A percentile compares a stretch with the other conserved stretches of the same genome.
These are phyloP conservation scores for Colletotrichum lentis DNA, from an alignment of 2,329 filamentous ascomycete genomes.

Conservation along the genomic window DNA sequence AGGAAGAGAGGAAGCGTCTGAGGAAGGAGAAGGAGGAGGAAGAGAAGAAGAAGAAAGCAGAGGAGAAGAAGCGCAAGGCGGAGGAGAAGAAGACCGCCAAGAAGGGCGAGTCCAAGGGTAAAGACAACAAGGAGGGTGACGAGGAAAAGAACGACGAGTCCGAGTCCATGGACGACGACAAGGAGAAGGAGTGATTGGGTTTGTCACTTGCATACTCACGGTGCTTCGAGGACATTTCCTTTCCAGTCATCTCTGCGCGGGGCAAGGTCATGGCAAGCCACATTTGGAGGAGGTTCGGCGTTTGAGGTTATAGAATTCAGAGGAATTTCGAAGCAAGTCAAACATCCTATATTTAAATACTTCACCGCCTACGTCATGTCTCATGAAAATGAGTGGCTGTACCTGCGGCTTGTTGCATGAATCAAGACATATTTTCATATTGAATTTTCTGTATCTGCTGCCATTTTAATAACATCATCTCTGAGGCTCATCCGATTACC, in stretches of 20 bases:
- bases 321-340: neutral
- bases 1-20: constrained; percentile 50
- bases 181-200: constrained; percentile 24
- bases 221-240: neutral
- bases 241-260: neutral
- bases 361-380: too few species aligned
- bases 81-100: constrained; percentile 41
- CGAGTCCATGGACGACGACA: neutral
- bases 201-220: neutral
- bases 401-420: too few species aligned
- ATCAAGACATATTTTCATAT: too few species aligned
- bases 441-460: too few species aligned
- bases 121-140: neutral
- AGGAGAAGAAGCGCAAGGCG: constrained; percentile 47
- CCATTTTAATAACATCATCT: too few species aligned
- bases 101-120: constrained; percentile 40
- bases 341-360: neutral
- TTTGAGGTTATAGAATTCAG: neutral
- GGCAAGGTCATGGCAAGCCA: neutral
- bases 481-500: too few species aligned
- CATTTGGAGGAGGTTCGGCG: constrained; percentile 8
- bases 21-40: constrained; percentile 52
- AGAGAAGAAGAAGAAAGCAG: constrained; percentile 49
- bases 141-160: neutral
- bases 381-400: too few species aligned